Percentiles rank a stretch among this genome's conserved stretches.
Evolutionary conservation across 139 green algal species (phyloP).

Genomic region (Tetraselmis chui): DNA sequence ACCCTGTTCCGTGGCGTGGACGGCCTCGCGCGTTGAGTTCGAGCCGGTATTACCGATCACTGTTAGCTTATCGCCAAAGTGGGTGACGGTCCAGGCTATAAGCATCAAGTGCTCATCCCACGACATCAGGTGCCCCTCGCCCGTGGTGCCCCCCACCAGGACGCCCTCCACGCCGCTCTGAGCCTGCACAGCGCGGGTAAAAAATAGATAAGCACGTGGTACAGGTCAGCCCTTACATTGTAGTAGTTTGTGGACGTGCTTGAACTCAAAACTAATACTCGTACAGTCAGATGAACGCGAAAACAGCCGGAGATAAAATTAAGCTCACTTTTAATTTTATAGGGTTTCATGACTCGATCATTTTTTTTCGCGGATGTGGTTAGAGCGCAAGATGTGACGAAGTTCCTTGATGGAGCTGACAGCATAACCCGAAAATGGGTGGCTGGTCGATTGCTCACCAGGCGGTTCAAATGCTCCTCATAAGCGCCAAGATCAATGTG

Average conservation of each 20-base stretch:
- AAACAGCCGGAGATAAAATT: no score
- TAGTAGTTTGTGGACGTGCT: no score
- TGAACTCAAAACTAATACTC: no score
- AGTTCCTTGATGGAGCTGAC: slow-evolving; percentile 3
- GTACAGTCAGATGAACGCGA: no score
- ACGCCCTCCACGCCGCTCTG: slow-evolving; percentile 76
- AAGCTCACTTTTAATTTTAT: no score
- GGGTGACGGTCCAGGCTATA: slow-evolving; percentile 92
- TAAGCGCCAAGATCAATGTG: slow-evolving; percentile 90
- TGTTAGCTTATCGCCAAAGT: slow-evolving; percentile 61
- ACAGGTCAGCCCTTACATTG: no score
- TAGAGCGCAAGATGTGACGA: no score
- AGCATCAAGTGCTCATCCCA: slow-evolving; percentile 99
- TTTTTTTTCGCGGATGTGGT: no score
- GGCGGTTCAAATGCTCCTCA: slow-evolving; percentile 59
- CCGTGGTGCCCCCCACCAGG: slow-evolving; percentile 95
- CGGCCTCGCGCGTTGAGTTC: slow-evolving; percentile 91
- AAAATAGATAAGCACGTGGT: no score
- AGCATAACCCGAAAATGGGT: not conserved
- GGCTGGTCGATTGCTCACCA: not conserved
- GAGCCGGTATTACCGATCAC: slow-evolving; percentile 98
- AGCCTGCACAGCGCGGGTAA: slow-evolving; percentile 78
- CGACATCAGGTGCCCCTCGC: slow-evolving; percentile 85
- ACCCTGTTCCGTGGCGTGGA: slow-evolving; percentile 90
- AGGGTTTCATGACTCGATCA: no score